Evolutionary conservation across 2,329 filamentous ascomycete species (phyloP), one percentile per base, ranked within the genome.

Genomic region (Beauveria sp.): DNA sequence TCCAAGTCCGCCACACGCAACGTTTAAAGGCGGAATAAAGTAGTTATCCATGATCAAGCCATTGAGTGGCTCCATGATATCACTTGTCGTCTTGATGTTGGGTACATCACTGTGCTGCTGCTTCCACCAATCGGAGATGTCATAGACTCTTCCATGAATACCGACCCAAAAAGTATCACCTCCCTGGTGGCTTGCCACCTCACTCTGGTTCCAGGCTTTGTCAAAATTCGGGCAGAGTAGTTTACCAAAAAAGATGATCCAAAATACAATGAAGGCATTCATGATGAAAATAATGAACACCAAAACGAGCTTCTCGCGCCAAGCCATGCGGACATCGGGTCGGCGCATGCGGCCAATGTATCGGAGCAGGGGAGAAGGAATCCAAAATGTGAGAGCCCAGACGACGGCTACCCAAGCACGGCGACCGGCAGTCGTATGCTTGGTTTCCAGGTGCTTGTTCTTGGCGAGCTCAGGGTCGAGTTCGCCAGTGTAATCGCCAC

Each of bases 241-340:
- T 61, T 83, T 85, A 40, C 93, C 93, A 68, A 99, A 95, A 45
- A 77, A 85, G 65, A 97, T 83, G 68, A 99, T 97, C 83, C 91
- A 96, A 77, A 99, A 99, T 62, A 97, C 81, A 64, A 99, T 84
- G 31, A 84, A 71, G 45, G 72, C 91, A 75, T 99, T 99, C 67
- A 96, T 76, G 14, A 99, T 69, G 34, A 90, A 72, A 67, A 99
- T 98, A 58, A 96, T 69, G 63, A 90, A 79, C 52, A 93, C 86
- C 12, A 99, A 79, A 0, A 95, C 88, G 12, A 99, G 57, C 76
- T 99, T 99, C 71, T 99, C 95, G 74, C 95, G 85, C 95, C 95
- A 99, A 0, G 95, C 95, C 85, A 97, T 90, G 28, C 95, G 90
- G 9, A 99, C 91, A 76, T 99, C 95, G 1, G 93, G 95, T 61